Percentiles rank a stretch among this genome's conserved stretches.
These are phyloP conservation scores for Parascedosporium putredinis DNA, from an alignment of 2,329 filamentous ascomycete species.

Conservation along the genomic window DNA sequence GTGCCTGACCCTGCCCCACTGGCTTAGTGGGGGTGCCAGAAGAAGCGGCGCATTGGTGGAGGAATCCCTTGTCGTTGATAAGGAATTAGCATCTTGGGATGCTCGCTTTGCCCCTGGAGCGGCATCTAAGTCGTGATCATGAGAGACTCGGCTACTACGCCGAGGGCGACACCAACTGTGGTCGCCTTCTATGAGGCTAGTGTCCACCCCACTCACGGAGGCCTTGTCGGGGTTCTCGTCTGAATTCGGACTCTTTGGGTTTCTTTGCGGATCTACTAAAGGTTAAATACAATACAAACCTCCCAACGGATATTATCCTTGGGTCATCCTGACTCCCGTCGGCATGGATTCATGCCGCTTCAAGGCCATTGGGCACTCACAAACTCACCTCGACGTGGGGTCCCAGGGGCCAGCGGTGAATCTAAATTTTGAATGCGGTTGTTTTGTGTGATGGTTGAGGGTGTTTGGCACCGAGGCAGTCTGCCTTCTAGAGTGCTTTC, in stretches of 20 bases:
- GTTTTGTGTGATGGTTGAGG: slow-evolving; percentile 10
- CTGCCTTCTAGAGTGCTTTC: slow-evolving; percentile 41
- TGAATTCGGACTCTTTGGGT: too few species aligned
- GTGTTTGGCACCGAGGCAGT: not conserved
- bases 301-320: too few species aligned
- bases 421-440: slow-evolving; percentile 45
- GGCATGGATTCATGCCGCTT: too few species aligned
- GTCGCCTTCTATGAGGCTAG: too few species aligned
- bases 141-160: slow-evolving; percentile 9
- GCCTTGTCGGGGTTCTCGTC: too few species aligned
- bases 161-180: not conserved
- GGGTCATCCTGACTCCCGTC: too few species aligned
- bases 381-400: slow-evolving; percentile 34
- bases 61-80: slow-evolving; percentile 15
- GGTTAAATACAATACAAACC: too few species aligned
- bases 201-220: too few species aligned
- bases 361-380: too few species aligned
- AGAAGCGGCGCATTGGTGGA: slow-evolving; percentile 10
- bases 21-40: slow-evolving; percentile 8
- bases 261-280: too few species aligned
- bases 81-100: slow-evolving; percentile 9
- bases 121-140: slow-evolving; percentile 11
- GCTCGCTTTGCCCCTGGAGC: slow-evolving; percentile 10
- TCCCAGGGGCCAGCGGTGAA: slow-evolving; percentile 38
- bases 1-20: not conserved